A percentile compares a stretch with the other conserved stretches of the same genome.
These are phyloP conservation scores for Gentiana straminea DNA, from an alignment of 257 asterid genomes.

Conservation along the genomic window DNA sequence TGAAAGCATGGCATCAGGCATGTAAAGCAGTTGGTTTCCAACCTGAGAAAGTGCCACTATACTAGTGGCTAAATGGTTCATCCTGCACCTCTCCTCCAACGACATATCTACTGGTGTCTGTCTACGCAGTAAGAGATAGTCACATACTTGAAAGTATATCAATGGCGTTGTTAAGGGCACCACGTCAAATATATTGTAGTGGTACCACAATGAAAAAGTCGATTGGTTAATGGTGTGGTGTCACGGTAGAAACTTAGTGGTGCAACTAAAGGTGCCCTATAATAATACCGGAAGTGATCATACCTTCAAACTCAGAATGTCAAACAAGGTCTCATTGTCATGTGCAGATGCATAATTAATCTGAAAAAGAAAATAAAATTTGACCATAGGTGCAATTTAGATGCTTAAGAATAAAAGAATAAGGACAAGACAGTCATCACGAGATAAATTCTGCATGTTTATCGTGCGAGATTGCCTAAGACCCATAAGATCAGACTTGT, in stretches of 20 bases:
- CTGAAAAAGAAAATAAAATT: conserved; percentile 25
- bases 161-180: no score
- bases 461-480: no score
- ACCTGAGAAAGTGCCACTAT: conserved; percentile 94
- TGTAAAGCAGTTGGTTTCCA: conserved; percentile 1
- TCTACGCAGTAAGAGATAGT: conserved; percentile 16
- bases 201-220: no score
- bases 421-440: no score
- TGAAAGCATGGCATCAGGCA: not conserved
- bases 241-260: no score
- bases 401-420: no score
- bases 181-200: no score
- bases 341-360: conserved; percentile 96
- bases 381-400: no score
- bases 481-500: no score
- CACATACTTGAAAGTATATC: conserved; percentile 10
- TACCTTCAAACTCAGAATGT: conserved; percentile 85
- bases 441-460: no score
- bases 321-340: conserved; percentile 91
- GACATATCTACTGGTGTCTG: conserved; percentile 60
- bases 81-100: conserved; percentile 82
- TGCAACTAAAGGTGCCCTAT: not conserved
- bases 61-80: conserved; percentile 91
- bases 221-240: no score
- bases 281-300: not conserved